These are phyloP conservation scores for Zoysia japonica DNA, from an alignment of 176 grass and related monocot species.

Conservation along the genomic window DNA sequence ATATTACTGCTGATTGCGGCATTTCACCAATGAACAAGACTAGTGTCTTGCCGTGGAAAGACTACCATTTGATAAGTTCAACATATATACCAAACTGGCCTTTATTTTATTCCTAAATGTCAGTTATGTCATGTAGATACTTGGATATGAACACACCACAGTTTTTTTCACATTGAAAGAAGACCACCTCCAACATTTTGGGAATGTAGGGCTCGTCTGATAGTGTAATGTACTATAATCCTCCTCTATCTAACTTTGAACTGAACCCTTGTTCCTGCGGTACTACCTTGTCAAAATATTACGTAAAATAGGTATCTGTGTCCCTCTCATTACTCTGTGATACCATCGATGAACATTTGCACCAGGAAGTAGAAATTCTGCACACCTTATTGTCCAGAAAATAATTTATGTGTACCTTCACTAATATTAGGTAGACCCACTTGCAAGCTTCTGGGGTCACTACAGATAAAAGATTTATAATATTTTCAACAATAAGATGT, in stretches of 20 bases:
- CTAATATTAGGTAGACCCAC: background rate
- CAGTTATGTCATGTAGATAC: background rate
- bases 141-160: background rate
- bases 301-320: background rate
- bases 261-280: background rate
- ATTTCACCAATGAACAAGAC: background rate
- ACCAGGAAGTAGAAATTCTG: conserved; percentile 1
- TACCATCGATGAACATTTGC: background rate
- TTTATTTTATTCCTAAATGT: background rate
- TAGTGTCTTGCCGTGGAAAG: too few species aligned
- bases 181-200: background rate
- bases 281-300: background rate
- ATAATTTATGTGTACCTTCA: background rate
- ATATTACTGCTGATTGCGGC: background rate
- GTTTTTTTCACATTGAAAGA: background rate
- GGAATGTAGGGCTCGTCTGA: background rate
- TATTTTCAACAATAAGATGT: background rate
- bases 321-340: background rate
- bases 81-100: background rate
- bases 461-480: background rate
- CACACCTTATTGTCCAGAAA: background rate
- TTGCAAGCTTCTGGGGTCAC: background rate
- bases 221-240: background rate
- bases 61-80: background rate
- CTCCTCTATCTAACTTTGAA: background rate